phyloP scores from a whole-genome alignment of 176 grass and related monocot species.

The Triticum timopheevii region DNA sequence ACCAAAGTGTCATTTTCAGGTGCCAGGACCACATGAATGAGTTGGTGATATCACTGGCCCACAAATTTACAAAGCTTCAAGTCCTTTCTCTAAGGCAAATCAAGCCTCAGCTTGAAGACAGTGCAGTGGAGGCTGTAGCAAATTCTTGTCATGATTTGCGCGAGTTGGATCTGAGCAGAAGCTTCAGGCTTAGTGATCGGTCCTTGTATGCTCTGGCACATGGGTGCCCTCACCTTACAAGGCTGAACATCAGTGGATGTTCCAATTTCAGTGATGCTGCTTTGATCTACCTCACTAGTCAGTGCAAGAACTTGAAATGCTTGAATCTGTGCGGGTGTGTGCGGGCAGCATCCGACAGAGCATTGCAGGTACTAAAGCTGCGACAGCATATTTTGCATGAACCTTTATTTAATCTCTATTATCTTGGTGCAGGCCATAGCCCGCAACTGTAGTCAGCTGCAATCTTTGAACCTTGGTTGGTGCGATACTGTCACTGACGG shows the following conservation, averaged over 20 bases:
- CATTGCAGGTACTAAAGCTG: slow-evolving; percentile 57
- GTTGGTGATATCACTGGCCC: slow-evolving; percentile 60
- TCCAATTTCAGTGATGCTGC: slow-evolving; percentile 68
- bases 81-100: slow-evolving; percentile 70
- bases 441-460: slow-evolving; percentile 59
- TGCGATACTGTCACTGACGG: slow-evolving; percentile 74
- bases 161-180: slow-evolving; percentile 84
- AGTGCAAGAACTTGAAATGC: slow-evolving; percentile 57
- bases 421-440: slow-evolving; percentile 57
- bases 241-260: slow-evolving; percentile 86
- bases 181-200: slow-evolving; percentile 62
- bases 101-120: slow-evolving; percentile 82
- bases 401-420: not conserved
- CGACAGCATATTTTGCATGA: not conserved
- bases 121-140: slow-evolving; percentile 62
- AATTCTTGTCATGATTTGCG: slow-evolving; percentile 64
- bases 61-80: slow-evolving; percentile 74
- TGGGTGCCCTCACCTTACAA: slow-evolving; percentile 62
- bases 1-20: slow-evolving; percentile 42
- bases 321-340: slow-evolving; percentile 84
- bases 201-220: slow-evolving; percentile 71
- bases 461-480: slow-evolving; percentile 73
- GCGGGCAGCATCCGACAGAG: slow-evolving; percentile 62
- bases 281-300: slow-evolving; percentile 52
- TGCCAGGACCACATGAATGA: slow-evolving; percentile 77